Base-by-base conservation (phyloP, 768 basidiomycete genomes). In the Sistotremastrum suecicum region DNA sequence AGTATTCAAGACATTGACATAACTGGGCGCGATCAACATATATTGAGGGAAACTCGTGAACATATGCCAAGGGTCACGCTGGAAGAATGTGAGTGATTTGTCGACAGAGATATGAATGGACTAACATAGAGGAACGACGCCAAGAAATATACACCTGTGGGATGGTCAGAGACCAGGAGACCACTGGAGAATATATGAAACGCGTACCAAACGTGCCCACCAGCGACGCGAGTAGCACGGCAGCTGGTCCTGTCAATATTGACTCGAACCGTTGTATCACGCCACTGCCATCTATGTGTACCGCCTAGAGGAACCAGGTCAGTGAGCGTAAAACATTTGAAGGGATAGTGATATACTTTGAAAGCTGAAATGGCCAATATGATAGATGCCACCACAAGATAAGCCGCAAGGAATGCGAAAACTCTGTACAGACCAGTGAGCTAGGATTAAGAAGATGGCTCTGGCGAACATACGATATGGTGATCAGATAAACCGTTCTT, bases 21-120 rank as follows among this genome's bases (percentile, higher is more conserved):
- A 94, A 54, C 83, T 87, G 1, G 88, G 87, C 7, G 94, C 94
- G 47, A 98, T 63, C 56, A 80, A 80, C 42, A 94, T 66, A 59
- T 92, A 94, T 59, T 92, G 92, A 54, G 82, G 66, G 72, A 95
- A 90, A 54, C 87, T 90, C 29, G 87, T 86, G 63, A 92, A 80
- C 80, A 98, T 83, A 63, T 97, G 92, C 92, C 92, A 97, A 4
- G 92, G 92, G 63, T 97, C 92, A 50, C 87, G 80, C 84, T 90
- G 50, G 32, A 49, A 42, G n/a, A 39, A 3, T 39, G 29, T 58
- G 44, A 48, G 41, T 10, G 20, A 45, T 46, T 49, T 28, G 44
- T 32, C 30, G 42, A 2, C 34, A 47, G 12, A 36, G 3, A 12
- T n/a, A 33, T 35, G 11, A 6, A 39, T 9, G 1, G 31, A 68